Conservation (phyloP, 305 asterid genomes). For the Fraxinus paxiana region DNA sequence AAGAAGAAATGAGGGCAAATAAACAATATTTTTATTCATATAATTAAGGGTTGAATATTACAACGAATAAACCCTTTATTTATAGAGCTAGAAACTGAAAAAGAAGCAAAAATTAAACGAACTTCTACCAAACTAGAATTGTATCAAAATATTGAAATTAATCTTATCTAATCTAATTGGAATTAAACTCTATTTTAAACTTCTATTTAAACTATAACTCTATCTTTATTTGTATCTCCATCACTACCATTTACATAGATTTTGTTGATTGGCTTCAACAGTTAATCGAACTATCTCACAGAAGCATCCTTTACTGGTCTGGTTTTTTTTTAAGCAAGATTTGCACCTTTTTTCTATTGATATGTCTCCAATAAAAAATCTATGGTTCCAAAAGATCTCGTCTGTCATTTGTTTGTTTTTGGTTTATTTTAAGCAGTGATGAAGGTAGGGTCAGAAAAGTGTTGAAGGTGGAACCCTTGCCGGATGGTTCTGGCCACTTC, state of each 20-base stretch:
- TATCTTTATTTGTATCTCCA: background rate
- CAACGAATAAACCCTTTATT: background rate
- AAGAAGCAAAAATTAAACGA: background rate
- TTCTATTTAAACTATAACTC: background rate
- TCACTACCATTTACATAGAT: background rate
- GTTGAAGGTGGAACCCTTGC: conserved; percentile 91
- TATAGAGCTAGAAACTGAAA: background rate
- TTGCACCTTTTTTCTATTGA: background rate
- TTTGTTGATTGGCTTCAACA: background rate
- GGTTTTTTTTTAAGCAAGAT: background rate
- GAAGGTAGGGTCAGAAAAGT: conserved; percentile 94
- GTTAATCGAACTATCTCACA: background rate
- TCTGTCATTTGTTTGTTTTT: background rate
- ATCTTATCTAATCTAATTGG: background rate
- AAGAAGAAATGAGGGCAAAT: background rate
- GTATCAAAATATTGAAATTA: background rate
- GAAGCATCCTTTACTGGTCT: background rate
- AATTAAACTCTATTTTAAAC: background rate
- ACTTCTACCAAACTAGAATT: background rate
- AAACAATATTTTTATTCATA: background rate
- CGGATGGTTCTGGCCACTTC: conserved; percentile 98
- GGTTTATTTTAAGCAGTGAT: conserved; percentile 54
- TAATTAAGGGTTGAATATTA: background rate
- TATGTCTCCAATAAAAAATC: background rate
- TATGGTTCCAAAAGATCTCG: background rate